Base-by-base conservation (phyloP, 345 rosid species). In the Brassica incana region DNA sequence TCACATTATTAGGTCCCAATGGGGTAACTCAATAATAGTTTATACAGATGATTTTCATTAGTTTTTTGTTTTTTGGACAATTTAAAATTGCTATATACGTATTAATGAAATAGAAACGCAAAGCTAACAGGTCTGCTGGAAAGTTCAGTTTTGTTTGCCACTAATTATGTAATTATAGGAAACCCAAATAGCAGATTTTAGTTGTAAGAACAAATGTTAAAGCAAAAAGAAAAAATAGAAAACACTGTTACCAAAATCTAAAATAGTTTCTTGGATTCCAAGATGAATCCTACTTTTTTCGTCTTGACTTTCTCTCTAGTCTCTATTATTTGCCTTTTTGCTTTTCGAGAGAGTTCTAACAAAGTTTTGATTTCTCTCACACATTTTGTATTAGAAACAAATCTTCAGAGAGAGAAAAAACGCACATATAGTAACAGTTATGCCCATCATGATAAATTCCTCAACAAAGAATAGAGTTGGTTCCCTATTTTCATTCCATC, bases 61-160 rank as follows among this genome's bases (percentile, higher is more conserved):
- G 6, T 25, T 61, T 61, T 61, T 52, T 5, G 10, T 14, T 25
- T 61, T 61, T 1, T 61, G 33, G 15, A 3, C 36, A 62, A 62
- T 3, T 9, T 64, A 64, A 30, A 30, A 14, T 32, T 32, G 61
- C 18, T 62, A 29, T 25, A 20, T 67, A 58, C 8, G 3, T 56
- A 40, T 43, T 12, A 25, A 45, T 68, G 72, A 45, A 45, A 25
- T 14, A 29, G 60, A 27, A 69, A 69, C 36, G 29, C 4, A 69
- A 71, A 71, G 65, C 68, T 25, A 72, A 45, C 15, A 63, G 14
- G 33, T 64, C 33, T 50, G 33, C 52, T 32, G 71, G 48, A 48
- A 74, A 74, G 70, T 66, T 67, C 7, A 2, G 5, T 54, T 40
- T 69, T 67, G 67, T 67, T 76, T 67, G 71, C 67, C 73, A 67